These are phyloP conservation scores for Nannizziopsis barbatae DNA, from an alignment of 2,329 filamentous ascomycete species.

Conservation along the genomic window DNA sequence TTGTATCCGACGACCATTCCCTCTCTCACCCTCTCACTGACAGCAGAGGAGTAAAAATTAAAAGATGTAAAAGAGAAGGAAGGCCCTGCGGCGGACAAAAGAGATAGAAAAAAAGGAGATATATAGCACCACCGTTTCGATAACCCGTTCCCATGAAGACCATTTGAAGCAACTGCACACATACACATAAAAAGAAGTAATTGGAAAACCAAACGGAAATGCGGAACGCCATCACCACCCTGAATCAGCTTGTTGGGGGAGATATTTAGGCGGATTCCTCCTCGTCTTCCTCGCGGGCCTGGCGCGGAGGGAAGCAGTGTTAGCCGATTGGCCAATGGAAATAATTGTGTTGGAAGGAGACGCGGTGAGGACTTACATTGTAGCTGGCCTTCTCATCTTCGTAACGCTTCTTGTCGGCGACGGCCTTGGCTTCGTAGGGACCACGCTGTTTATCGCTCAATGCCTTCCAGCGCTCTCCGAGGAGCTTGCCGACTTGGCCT, in stretches of 20 bases:
- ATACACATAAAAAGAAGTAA: neutral
- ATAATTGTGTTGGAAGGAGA: no score
- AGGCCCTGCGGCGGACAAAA: neutral
- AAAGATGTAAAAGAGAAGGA: neutral
- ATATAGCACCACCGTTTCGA: conserved; percentile 10
- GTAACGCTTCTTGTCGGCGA: conserved; percentile 96
- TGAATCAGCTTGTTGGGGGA: conserved; percentile 4
- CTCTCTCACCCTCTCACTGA: conserved; percentile 7
- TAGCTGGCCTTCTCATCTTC: conserved; percentile 96
- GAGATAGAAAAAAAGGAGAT: conserved; percentile 9
- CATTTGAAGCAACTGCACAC: conserved; percentile 5
- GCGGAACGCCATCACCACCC: conserved; percentile 7
- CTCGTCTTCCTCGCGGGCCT: conserved; percentile 16
- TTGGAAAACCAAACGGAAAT: conserved; percentile 6
- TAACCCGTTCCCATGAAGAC: conserved; percentile 12
- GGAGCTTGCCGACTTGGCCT: conserved; percentile 95
- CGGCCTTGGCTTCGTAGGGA: conserved; percentile 95
- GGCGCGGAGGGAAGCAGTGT: no score
- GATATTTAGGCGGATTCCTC: conserved; percentile 14
- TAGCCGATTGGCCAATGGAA: no score
- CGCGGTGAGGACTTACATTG: conserved; percentile 51
- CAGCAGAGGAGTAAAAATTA: neutral
- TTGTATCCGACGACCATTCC: neutral
- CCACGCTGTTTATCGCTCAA: conserved; percentile 83
- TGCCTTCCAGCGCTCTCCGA: conserved; percentile 98